Conservation (phyloP, 306 rosid species). For the Cicer chorassanicum region DNA sequence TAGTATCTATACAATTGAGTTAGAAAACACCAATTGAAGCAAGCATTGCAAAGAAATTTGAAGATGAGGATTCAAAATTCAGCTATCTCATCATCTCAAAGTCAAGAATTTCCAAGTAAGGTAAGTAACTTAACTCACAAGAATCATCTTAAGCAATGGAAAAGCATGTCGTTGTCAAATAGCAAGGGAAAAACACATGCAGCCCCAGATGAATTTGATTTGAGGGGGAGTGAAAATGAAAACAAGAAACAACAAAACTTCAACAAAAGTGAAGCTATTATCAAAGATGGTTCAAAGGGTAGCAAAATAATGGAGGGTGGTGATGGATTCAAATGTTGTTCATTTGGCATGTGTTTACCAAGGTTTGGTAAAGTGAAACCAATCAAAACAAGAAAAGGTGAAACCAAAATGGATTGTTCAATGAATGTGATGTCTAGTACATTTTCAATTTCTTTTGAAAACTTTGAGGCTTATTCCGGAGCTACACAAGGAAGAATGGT, state of each 20-base stretch:
- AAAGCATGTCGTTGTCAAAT: conserved; percentile 57
- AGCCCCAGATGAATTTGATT: conserved; percentile 59
- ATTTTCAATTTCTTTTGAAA: conserved; percentile 81
- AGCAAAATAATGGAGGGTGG: conserved; percentile 34
- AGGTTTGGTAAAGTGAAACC: conserved; percentile 64
- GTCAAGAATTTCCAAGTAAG: conserved; percentile 45
- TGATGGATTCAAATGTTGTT: conserved; percentile 59
- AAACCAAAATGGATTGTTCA: conserved; percentile 40
- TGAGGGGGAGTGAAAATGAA: conserved; percentile 48
- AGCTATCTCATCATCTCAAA: conserved; percentile 54
- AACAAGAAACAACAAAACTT: conserved; percentile 38
- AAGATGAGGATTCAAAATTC: conserved; percentile 49
- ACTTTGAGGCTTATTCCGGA: conserved; percentile 70
- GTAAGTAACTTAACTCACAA: conserved; percentile 30
- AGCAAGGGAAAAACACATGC: conserved; percentile 52
- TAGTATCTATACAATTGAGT: background rate
- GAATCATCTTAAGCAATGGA: conserved; percentile 41
- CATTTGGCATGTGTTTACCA: conserved; percentile 68
- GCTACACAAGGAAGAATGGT: conserved; percentile 56
- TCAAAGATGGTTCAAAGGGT: conserved; percentile 1
- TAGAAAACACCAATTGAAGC: background rate
- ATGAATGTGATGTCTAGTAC: conserved; percentile 62
- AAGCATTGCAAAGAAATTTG: conserved; percentile 5
- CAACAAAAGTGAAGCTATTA: background rate
- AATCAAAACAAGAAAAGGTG: conserved; percentile 54